Evolutionary conservation across 2,329 filamentous ascomycete genomes (phyloP), one percentile per base, ranked within the genome.

Genomic region (Teratosphaeria pseudoeucalypti): DNA sequence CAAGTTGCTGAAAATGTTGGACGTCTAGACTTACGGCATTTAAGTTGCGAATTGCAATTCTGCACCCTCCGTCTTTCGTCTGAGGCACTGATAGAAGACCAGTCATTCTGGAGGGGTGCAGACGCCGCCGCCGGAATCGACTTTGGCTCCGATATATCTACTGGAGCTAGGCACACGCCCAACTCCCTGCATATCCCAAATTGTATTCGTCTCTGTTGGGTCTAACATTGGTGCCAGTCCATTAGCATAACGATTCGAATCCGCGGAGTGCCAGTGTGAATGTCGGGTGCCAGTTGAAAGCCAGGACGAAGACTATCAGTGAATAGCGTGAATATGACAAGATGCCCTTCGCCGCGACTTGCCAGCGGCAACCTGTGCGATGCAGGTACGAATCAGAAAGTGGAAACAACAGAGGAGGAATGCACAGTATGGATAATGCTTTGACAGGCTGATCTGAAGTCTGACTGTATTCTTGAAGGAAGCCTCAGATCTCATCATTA

Each of bases 31-130:
- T 68, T 80, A 90, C 88, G 81, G 66, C 89, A 90, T 67, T 89
- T 89, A 65, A 87, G 80, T 68, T 90, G 88, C 1, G 87, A 87
- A 62, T 90, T 82, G 58, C 86, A 82, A 70, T 91, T 91, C 71
- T 91, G 88, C 56, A 90, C 87, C 61, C 86, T 85, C 63, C 88
- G 79, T 68, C 88, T 80, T 74, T 89, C 85, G 61, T 85, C 84
- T 0, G 86, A 85, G 65, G 90, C 86, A 6, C 81, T 82, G 52
- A 90, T 80, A 0, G 85, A 81, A 32, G 82, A 79, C 88, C 88
- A 91, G 74, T 89, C 83, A 63, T 87, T 80, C n/a, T 67, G 65
- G n/a, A 59, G 58, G 6, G 64, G 61, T 19, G 57, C 14, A 26
- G 59, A 34, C 11, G 61, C 55, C 52, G 56, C 56, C n/a, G 55